Evolutionary conservation across 495 filamentous ascomycete genomes (phyloP).

Genomic region (Daldinia bambusicola): DNA sequence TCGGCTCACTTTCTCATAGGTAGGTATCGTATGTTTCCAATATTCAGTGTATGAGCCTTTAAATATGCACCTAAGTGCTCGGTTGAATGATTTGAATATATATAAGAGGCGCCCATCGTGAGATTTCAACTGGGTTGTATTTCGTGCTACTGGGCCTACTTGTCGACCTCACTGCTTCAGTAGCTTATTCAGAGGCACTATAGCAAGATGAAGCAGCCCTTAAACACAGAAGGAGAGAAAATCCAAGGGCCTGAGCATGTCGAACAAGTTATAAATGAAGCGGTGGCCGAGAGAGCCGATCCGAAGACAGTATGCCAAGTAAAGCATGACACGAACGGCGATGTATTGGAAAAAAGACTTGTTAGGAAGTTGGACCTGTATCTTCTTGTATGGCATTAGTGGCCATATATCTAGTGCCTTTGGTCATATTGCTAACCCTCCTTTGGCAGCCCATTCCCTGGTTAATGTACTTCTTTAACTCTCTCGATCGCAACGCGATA

Average conservation of each 20-base stretch:
- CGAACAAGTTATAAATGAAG: slow-evolving; percentile 9
- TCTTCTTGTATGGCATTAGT: slow-evolving; percentile 49
- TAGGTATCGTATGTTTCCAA: not conserved
- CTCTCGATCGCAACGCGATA: slow-evolving; percentile 61
- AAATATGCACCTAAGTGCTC: not conserved
- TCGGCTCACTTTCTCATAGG: not conserved
- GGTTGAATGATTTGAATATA: not conserved
- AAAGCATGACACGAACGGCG: slow-evolving; percentile 52
- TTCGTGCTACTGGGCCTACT: too few relatives aligned
- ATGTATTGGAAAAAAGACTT: slow-evolving; percentile 55
- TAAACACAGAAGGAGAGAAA: slow-evolving; percentile 1
- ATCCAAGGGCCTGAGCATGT: slow-evolving; percentile 11
- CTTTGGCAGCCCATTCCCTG: slow-evolving; percentile 52
- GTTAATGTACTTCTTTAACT: slow-evolving; percentile 60
- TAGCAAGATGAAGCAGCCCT: slow-evolving; percentile 1
- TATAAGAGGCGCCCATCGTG: not conserved
- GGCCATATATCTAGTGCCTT: not conserved
- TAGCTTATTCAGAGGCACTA: too few relatives aligned
- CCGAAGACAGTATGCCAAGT: too few relatives aligned
- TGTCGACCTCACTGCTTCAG: too few relatives aligned
- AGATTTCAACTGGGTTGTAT: not conserved
- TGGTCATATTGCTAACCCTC: not conserved
- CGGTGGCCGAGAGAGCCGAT: not conserved
- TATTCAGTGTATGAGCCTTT: not conserved
- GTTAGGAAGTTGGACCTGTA: slow-evolving; percentile 61